Evolutionary conservation across 140 eudicot genomes (phyloP), one percentile per base, ranked within the genome.

Genomic region (Anethum foeniculum): DNA sequence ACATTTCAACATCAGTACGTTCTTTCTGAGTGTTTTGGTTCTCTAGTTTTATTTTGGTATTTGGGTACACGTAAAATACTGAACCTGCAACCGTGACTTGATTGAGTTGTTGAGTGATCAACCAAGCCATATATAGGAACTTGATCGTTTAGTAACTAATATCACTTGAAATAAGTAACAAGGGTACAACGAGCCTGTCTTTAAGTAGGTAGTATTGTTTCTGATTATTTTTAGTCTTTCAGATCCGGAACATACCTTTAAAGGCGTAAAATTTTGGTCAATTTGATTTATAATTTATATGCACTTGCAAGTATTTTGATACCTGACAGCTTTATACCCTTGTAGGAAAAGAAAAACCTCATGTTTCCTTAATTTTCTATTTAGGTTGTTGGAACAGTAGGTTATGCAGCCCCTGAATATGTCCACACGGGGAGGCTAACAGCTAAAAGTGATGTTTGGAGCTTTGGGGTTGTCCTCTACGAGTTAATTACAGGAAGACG

Each of bases 401-500:
- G 98, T 71, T 94, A 94, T 81, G 98, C 98, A 73, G 97, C 98
- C 25, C 98, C 97, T 13, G 98, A 94, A 83, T 94, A 94, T 76
- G 89, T 94, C 44, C 97, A 90, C 77, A 94, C 98, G 0, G 98
- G 98, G 54, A 83, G 94, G 81, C 86, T 94, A 73, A 94, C 97
- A 5, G 86, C 95, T 39, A 94, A 94, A 89, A 92, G 93, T 30
- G 98, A 94, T 27, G 98, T 94, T 23, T 94, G 98, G 98, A 90
- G 96, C 79, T 94, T 90, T 30, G 98, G 98, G 2, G 97, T 94
- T 65, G 96, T 94, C 41, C 88, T 94, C 7, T 94, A 89, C 41
- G 98, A 94, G 85, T 93, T 94, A 82, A 94, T 94, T 81, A 94
- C 98, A 12, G 97, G 98, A 28, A 82, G 97, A 71, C 90, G 98